Evolutionary conservation across 768 basidiomycete species (phyloP).

Genomic region (Pleurotus ostreatus): DNA sequence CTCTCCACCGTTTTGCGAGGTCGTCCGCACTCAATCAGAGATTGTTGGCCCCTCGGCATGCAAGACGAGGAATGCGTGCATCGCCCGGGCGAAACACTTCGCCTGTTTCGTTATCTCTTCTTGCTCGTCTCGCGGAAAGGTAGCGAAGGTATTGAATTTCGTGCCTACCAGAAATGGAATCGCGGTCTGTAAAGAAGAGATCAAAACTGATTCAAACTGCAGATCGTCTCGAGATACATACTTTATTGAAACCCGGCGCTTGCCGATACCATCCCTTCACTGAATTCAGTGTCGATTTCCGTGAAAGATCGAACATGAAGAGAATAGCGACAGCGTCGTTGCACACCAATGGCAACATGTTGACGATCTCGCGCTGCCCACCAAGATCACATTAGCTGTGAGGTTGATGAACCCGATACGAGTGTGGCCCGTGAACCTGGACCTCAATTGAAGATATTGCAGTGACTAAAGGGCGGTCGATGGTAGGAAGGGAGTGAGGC

Average conservation of each 20-base stretch:
- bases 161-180: conserved; percentile 99
- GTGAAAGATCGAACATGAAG: conserved; percentile 99
- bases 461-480: conserved; percentile 17
- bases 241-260: conserved; percentile 98
- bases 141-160: conserved; percentile 96
- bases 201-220: not conserved
- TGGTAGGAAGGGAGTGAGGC: conserved; percentile 9
- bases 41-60: no score
- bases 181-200: conserved; percentile 64
- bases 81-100: conserved; percentile 96
- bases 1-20: no score
- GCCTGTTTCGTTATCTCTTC: conserved; percentile 99
- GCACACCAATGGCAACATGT: conserved; percentile 97
- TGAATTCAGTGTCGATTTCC: conserved; percentile 96
- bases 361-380: conserved; percentile 97
- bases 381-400: conserved; percentile 77
- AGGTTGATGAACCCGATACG: conserved; percentile 13
- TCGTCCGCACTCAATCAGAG: no score
- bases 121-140: conserved; percentile 95
- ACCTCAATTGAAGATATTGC: conserved; percentile 11
- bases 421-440: conserved; percentile 18
- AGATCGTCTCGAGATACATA: conserved; percentile 28
- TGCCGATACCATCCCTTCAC: conserved; percentile 99
- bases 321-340: conserved; percentile 98
- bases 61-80: conserved; percentile 99